Evolutionary conservation across 805 yeast genomes (phyloP).

Genomic region (Saccharomycopsis fodiens): DNA sequence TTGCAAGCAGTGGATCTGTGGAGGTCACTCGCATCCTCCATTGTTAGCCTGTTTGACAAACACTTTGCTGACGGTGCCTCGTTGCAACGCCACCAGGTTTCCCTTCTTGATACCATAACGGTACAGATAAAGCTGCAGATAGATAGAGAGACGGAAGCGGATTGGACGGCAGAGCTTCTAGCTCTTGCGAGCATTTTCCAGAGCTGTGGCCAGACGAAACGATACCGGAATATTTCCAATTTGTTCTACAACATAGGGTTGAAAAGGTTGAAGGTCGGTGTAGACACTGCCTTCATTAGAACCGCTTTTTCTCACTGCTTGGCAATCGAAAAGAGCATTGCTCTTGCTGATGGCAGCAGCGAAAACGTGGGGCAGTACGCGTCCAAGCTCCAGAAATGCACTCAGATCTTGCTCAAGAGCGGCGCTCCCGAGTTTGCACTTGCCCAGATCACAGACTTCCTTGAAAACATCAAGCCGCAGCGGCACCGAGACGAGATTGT

Average conservation of each 20-base stretch:
- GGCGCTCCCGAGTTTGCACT: constrained; percentile 17
- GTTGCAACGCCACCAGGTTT: constrained; percentile 4
- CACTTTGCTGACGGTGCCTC: not conserved
- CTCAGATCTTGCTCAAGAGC: constrained; percentile 24
- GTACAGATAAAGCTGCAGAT: constrained; percentile 3
- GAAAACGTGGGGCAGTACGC: constrained; percentile 22
- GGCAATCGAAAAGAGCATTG: constrained; percentile 28
- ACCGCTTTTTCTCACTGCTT: constrained; percentile 26
- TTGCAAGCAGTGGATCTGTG: no score
- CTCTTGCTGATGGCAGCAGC: constrained; percentile 6
- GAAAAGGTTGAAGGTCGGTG: constrained; percentile 20
- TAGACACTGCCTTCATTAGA: constrained; percentile 8
- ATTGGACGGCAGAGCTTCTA: constrained; percentile 15
- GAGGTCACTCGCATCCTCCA: no score
- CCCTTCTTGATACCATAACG: constrained; percentile 7
- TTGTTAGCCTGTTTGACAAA: not conserved
- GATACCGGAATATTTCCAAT: constrained; percentile 41
- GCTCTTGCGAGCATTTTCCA: constrained; percentile 23
- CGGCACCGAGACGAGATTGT: not conserved
- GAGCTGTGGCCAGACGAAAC: constrained; percentile 27
- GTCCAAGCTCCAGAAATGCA: constrained; percentile 30
- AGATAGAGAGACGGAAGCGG: constrained; percentile 1
- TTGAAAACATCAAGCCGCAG: not conserved
- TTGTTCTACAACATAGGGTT: constrained; percentile 35
- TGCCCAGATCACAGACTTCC: not conserved